phyloP scores from a whole-genome alignment of 139 green algal species.

The Chlorella sp. region DNA sequence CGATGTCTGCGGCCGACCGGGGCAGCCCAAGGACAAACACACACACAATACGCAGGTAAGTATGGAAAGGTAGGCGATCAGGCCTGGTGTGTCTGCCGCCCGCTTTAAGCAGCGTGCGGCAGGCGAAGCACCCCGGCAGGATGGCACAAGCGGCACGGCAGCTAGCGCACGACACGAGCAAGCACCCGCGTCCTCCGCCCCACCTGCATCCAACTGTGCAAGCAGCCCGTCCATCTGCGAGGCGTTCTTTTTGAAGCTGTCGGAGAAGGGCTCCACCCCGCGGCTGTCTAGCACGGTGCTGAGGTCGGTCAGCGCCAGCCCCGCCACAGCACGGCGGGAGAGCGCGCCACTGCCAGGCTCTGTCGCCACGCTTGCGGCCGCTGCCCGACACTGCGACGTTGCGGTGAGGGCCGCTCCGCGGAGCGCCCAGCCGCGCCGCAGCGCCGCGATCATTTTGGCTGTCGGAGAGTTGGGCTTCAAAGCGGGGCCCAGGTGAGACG shows the following conservation, averaged over 20 bases:
- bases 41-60: background rate
- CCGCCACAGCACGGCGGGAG: background rate
- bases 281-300: slow-evolving; percentile 29
- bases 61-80: background rate
- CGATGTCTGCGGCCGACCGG: slow-evolving; percentile 11
- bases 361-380: no score
- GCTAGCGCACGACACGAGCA: background rate
- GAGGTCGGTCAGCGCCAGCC: background rate
- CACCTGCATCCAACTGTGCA: slow-evolving; percentile 11
- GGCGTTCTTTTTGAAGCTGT: slow-evolving; percentile 38
- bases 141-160: background rate
- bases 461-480: no score
- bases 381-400: no score
- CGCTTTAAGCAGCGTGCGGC: background rate
- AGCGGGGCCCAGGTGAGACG: no score
- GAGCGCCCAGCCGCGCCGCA: no score
- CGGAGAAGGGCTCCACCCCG: slow-evolving; percentile 45
- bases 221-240: slow-evolving; percentile 37
- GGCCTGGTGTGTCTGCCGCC: background rate
- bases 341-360: background rate
- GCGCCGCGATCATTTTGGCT: no score
- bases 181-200: background rate
- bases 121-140: background rate
- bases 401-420: no score
- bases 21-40: background rate